These are phyloP conservation scores for Rhizopogon rudus DNA, from an alignment of 768 basidiomycete species.

Conservation along the genomic window DNA sequence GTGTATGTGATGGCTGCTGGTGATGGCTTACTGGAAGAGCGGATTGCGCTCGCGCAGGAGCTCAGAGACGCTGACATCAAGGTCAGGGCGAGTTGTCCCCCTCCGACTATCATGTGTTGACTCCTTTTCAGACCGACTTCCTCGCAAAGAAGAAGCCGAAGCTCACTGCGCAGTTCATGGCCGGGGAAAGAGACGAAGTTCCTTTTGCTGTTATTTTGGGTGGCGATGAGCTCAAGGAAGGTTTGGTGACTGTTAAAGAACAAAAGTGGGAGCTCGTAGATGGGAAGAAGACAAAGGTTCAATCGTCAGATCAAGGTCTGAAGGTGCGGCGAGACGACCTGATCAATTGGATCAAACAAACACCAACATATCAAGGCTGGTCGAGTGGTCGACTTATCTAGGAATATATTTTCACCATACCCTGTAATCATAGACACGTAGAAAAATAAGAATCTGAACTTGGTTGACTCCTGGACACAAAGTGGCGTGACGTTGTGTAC, in stretches of 20 bases:
- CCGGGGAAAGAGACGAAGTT: conserved; percentile 86
- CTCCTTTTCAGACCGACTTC: conserved; percentile 70
- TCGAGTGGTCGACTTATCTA: conserved; percentile 27
- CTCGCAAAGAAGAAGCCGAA: conserved; percentile 92
- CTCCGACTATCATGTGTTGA: neutral
- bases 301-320: conserved; percentile 57
- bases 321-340: conserved; percentile 60
- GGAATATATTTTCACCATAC: neutral
- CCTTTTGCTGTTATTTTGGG: conserved; percentile 95
- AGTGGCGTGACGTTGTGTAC: conserved; percentile 1
- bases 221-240: conserved; percentile 75
- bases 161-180: conserved; percentile 78
- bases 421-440: conserved; percentile 2
- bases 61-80: conserved; percentile 86
- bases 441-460: conserved; percentile 3
- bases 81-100: conserved; percentile 36
- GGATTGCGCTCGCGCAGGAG: conserved; percentile 74
- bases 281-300: conserved; percentile 63
- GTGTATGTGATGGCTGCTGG: conserved; percentile 92
- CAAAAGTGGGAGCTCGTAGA: conserved; percentile 77
- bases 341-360: conserved; percentile 55
- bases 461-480: too few relatives aligned
- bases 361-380: conserved; percentile 23
- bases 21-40: conserved; percentile 81
- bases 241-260: conserved; percentile 87